Evolutionary conservation across 2,329 filamentous ascomycete genomes (phyloP).

Genomic region (Amylocarpus encephaloides): DNA sequence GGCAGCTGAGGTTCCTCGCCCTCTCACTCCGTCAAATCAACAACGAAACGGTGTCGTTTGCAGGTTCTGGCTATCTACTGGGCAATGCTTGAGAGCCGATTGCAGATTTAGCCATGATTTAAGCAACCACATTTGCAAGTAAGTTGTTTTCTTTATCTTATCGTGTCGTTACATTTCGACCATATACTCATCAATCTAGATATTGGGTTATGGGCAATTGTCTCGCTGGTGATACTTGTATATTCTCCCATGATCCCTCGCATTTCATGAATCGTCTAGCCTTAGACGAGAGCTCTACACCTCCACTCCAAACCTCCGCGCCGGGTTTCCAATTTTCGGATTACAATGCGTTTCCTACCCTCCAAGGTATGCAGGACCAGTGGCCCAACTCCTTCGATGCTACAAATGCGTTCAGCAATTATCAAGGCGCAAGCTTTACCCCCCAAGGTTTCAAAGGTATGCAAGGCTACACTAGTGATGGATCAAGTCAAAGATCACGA

Average conservation of each 20-base stretch:
- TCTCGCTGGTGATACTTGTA: slow-evolving; percentile 85
- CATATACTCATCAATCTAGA: slow-evolving; percentile 38
- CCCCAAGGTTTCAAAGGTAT: slow-evolving; percentile 64
- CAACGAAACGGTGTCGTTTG: slow-evolving; percentile 85
- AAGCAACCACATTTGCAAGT: slow-evolving; percentile 97
- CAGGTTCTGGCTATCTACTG: slow-evolving; percentile 93
- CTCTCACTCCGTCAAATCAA: slow-evolving; percentile 68
- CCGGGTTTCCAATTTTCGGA: slow-evolving; percentile 75
- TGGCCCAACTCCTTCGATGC: slow-evolving; percentile 41
- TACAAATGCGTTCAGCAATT: slow-evolving; percentile 43
- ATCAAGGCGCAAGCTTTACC: slow-evolving; percentile 48
- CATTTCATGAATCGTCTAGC: slow-evolving; percentile 76
- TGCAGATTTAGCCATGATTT: slow-evolving; percentile 96
- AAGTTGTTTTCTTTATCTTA: slow-evolving; percentile 35
- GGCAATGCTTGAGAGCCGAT: slow-evolving; percentile 91
- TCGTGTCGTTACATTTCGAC: not conserved
- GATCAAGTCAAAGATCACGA: slow-evolving; percentile 70
- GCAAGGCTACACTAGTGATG: slow-evolving; percentile 48
- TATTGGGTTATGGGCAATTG: slow-evolving; percentile 98
- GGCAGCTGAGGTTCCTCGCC: slow-evolving; percentile 62
- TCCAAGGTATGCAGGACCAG: slow-evolving; percentile 58
- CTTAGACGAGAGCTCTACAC: slow-evolving; percentile 61
- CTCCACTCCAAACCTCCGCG: slow-evolving; percentile 51
- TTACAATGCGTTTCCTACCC: slow-evolving; percentile 75
- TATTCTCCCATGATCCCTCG: slow-evolving; percentile 94